Evolutionary conservation across 1,284 basidiomycete genomes (phyloP).

Genomic region (Naganishia sp.): DNA sequence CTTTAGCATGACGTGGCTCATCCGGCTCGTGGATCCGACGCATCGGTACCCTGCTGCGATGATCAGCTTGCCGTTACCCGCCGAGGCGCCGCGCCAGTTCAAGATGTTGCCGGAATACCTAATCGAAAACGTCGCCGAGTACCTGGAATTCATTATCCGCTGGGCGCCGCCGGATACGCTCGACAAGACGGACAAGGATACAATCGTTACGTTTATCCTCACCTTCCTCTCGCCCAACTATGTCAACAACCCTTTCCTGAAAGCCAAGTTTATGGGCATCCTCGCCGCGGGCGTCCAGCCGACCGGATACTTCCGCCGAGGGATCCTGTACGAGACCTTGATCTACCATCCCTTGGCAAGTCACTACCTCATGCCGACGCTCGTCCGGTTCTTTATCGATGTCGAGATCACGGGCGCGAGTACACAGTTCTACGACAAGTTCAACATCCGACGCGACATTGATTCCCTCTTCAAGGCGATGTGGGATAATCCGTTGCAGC

Average conservation of each 20-base stretch:
- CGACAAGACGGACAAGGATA: conserved; percentile 77
- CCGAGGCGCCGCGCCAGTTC: conserved; percentile 81
- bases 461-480: conserved; percentile 80
- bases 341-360: conserved; percentile 84
- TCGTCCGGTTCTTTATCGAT: conserved; percentile 96
- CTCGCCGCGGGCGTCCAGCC: conserved; percentile 79
- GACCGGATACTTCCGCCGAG: conserved; percentile 72
- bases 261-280: conserved; percentile 93
- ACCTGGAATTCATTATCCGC: conserved; percentile 76
- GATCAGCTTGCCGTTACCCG: conserved; percentile 79
- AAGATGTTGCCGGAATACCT: conserved; percentile 91
- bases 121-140: conserved; percentile 91
- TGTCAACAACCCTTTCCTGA: conserved; percentile 98
- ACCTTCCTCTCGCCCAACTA: conserved; percentile 95
- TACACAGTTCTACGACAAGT: conserved; percentile 79
- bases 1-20: conserved; percentile 92
- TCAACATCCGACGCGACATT: conserved; percentile 70
- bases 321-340: conserved; percentile 77
- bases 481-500: conserved; percentile 84
- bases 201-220: conserved; percentile 84
- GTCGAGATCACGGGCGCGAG: conserved; percentile 96
- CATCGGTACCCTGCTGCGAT: conserved; percentile 71
- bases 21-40: conserved; percentile 85
- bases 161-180: conserved; percentile 67
- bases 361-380: conserved; percentile 82